phyloP scores from a whole-genome alignment of 148 eudicot species.

The Silene uniflora region DNA sequence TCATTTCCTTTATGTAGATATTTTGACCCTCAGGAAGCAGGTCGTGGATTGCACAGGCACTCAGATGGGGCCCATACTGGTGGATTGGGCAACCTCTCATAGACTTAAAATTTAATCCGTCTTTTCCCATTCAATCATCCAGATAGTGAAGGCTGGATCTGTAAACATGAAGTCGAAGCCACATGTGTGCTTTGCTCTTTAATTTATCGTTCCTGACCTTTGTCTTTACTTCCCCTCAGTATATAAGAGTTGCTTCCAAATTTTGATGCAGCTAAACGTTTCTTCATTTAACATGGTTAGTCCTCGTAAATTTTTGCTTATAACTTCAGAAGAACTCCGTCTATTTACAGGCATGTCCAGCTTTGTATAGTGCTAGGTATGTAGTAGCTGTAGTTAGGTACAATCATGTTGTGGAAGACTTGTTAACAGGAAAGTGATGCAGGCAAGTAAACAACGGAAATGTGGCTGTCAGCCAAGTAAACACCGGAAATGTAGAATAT shows the following conservation, averaged over 20 bases:
- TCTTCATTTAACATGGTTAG: constrained; percentile 23
- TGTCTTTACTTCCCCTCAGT: constrained; percentile 18
- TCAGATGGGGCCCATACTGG: constrained; percentile 16
- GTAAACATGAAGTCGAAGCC: constrained; percentile 36
- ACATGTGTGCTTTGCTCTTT: constrained; percentile 31
- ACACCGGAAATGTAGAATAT: no score
- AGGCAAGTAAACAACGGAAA: no score
- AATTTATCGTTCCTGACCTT: constrained; percentile 15
- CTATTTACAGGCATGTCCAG: neutral
- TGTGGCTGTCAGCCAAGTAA: no score
- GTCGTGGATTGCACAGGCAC: constrained; percentile 7
- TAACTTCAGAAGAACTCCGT: neutral
- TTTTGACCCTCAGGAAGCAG: constrained; percentile 23
- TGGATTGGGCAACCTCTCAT: constrained; percentile 10
- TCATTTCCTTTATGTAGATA: constrained; percentile 37
- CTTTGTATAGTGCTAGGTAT: no score
- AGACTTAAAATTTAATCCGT: constrained; percentile 20
- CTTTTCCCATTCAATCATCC: constrained; percentile 18
- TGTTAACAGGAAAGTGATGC: no score
- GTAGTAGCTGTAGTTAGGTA: no score
- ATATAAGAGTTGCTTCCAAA: constrained; percentile 33
- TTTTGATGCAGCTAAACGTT: constrained; percentile 26
- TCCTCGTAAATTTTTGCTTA: neutral
- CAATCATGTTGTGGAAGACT: no score
- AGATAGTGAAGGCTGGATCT: constrained; percentile 33